Evolutionary conservation across 2,329 filamentous ascomycete genomes (phyloP), one percentile per base, ranked within the genome.

Genomic region (Trichoderma afroharzianum): DNA sequence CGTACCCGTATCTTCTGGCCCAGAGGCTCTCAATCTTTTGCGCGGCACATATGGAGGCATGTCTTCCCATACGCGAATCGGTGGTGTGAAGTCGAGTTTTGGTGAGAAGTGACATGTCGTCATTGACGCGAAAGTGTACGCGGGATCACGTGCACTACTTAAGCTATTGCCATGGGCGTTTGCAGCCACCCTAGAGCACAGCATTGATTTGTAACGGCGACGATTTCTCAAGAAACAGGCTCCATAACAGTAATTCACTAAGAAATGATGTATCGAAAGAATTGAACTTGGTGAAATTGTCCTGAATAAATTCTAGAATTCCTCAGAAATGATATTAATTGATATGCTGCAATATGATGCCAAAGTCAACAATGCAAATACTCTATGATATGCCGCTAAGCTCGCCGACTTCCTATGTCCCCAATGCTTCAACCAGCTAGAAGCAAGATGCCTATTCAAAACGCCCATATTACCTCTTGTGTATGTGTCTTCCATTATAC

Each of bases 31-130:
- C 75, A 89, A 76, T 73, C 90, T 87, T 82, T 94, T 94, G 75
- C 90, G 89, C 63, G 90, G 85, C 18, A 93, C 85, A 74, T 88
- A 83, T 28, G 92, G 91, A 77, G 92, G 90, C 91, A 94, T 94
- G 28, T 71, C 64, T 70, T 47, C 6, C 12, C 24, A 30, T n/a
- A 47, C 57, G 67, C 67, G 28, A 62, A 15, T 53, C 15, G 30
- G 21, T n/a, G 57, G 7, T 53, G 57, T 9, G 39, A 43, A 28
- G 47, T 50, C 39, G 57, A 58, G 6, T 50, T 39, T 24, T 4
- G 21, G 24, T 36, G n/a, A 59, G n/a, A 62, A 62, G 6, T 36
- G n/a, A 33, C 24, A 61, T 72, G 70, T 70, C 78, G 78, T 79
- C 77, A 79, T 77, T 64, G 75, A 77, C 73, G 72, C 76, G 76